Conservation (phyloP, 2,329 filamentous ascomycete species). For the Ascocoryne sarcoides region DNA sequence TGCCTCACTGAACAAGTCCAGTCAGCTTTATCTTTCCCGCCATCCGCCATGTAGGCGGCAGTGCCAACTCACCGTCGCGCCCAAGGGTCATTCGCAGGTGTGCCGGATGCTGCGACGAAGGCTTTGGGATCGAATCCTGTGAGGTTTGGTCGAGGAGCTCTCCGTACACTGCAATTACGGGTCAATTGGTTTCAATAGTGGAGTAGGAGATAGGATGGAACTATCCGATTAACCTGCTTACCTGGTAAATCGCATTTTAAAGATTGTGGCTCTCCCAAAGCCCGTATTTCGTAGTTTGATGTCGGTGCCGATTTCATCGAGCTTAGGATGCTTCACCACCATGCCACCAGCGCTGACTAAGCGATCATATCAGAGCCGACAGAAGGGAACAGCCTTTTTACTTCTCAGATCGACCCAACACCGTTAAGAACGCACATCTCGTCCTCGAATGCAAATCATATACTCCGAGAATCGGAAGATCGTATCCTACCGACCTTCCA, state of each 20-base stretch:
- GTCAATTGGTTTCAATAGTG: not conserved
- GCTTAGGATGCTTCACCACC: too few species aligned
- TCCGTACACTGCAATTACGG: slow-evolving; percentile 24
- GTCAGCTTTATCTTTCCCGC: slow-evolving; percentile 6
- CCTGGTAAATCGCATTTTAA: slow-evolving; percentile 28
- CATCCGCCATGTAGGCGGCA: not conserved
- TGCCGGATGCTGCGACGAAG: slow-evolving; percentile 63
- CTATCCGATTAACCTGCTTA: slow-evolving; percentile 13
- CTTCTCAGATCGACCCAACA: too few species aligned
- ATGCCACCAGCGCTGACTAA: not conserved
- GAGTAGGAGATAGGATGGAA: not conserved
- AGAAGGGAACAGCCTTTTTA: not conserved
- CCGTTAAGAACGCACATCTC: too few species aligned
- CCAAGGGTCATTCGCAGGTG: slow-evolving; percentile 56
- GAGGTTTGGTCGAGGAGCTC: slow-evolving; percentile 52
- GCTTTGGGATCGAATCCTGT: slow-evolving; percentile 88
- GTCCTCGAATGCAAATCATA: too few species aligned
- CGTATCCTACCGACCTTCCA: too few species aligned
- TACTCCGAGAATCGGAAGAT: too few species aligned
- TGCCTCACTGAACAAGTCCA: slow-evolving; percentile 58
- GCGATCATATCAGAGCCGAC: not conserved
- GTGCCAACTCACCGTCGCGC: slow-evolving; percentile 46
- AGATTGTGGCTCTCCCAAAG: slow-evolving; percentile 2
- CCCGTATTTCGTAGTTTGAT: not conserved
- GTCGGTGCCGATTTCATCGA: too few species aligned